Conservation (phyloP, 1,284 basidiomycete genomes). For the Jaminaea rosea region DNA sequence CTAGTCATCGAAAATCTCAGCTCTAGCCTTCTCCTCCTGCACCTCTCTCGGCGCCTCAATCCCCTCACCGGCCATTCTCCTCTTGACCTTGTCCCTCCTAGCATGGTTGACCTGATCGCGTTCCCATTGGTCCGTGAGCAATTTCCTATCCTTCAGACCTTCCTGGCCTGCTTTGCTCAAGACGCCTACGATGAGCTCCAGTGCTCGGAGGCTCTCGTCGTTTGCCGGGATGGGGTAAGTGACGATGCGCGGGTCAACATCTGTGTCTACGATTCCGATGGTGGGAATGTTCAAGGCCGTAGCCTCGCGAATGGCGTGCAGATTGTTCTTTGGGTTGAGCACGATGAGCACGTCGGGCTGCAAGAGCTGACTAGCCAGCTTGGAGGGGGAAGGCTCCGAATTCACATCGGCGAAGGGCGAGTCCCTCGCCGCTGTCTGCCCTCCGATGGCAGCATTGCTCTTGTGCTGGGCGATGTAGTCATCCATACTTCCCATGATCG, state of each 20-base stretch:
- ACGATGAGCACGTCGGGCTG: slow-evolving; percentile 79
- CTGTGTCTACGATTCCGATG: slow-evolving; percentile 74
- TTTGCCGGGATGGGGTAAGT: slow-evolving; percentile 98
- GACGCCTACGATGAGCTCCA: slow-evolving; percentile 81
- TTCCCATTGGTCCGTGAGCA: no score
- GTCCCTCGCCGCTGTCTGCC: background rate
- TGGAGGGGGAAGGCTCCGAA: slow-evolving; percentile 1
- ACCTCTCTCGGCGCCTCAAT: background rate
- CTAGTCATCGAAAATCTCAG: no score
- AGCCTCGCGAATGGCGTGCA: slow-evolving; percentile 51
- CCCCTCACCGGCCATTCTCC: background rate
- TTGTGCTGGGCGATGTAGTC: background rate
- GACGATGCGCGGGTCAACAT: slow-evolving; percentile 88
- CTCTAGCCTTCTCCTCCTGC: background rate
- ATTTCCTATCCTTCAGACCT: slow-evolving; percentile 24
- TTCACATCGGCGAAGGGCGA: background rate
- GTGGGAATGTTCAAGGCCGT: slow-evolving; percentile 49
- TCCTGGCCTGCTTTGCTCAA: slow-evolving; percentile 72
- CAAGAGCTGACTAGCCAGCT: slow-evolving; percentile 56
- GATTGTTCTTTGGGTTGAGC: slow-evolving; percentile 76
- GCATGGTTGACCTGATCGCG: no score
- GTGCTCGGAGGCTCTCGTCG: slow-evolving; percentile 82
- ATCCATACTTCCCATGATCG: slow-evolving; percentile 25
- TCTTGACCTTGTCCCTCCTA: background rate
- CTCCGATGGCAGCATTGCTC: background rate